Conservation (phyloP, 176 grass and related monocot genomes). For the Eleusine coracana region DNA sequence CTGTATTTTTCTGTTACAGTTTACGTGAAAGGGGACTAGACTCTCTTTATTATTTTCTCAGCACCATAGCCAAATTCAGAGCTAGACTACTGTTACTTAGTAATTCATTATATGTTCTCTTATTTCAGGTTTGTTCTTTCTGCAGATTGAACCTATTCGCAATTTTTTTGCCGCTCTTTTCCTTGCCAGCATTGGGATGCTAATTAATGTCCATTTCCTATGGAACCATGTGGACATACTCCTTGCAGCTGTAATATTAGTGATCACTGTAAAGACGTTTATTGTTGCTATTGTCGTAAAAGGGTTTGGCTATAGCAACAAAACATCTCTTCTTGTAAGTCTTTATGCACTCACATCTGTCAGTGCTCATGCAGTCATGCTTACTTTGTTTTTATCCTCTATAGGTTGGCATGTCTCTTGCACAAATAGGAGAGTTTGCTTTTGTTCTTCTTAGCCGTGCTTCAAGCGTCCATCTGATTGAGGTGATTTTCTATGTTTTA, state of each 20-base stretch:
- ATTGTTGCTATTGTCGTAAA: conserved; percentile 87
- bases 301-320: conserved; percentile 98
- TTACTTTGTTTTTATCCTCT: conserved; percentile 13
- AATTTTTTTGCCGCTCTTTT: conserved; percentile 99
- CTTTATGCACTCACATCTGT: background rate
- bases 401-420: conserved; percentile 99
- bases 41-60: conserved; percentile 17
- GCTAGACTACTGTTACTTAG: conserved; percentile 50
- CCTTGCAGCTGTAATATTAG: conserved; percentile 93
- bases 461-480: conserved; percentile 96
- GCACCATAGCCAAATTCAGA: conserved; percentile 21
- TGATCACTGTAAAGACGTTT: conserved; percentile 90
- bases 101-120: conserved; percentile 77
- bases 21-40: background rate
- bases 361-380: conserved; percentile 8
- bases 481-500: conserved; percentile 60
- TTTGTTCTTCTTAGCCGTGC: conserved; percentile 99
- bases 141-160: conserved; percentile 99
- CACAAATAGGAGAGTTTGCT: conserved; percentile 99
- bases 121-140: conserved; percentile 96
- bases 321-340: conserved; percentile 98
- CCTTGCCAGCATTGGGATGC: conserved; percentile 99
- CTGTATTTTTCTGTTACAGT: conserved; percentile 1
- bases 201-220: conserved; percentile 98
- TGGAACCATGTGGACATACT: conserved; percentile 99